phyloP scores from a whole-genome alignment of 768 basidiomycete species.

The Russula earlei region DNA sequence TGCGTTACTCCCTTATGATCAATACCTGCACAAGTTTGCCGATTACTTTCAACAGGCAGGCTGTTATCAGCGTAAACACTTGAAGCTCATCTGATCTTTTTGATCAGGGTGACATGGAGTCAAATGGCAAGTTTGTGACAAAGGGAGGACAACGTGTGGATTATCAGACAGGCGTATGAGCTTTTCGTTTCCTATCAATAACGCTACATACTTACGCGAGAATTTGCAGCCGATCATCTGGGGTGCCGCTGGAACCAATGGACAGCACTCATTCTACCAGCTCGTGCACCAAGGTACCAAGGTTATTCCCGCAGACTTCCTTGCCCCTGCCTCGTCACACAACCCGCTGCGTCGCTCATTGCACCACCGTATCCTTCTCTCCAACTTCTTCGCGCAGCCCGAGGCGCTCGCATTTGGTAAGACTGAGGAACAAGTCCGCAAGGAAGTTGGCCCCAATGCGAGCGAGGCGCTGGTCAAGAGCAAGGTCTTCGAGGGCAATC shows the following conservation, averaged over 20 bases:
- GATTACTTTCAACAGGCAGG: conserved; percentile 96
- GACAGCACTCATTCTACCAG: conserved; percentile 99
- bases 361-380: conserved; percentile 95
- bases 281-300: conserved; percentile 93
- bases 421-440: conserved; percentile 75
- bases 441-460: conserved; percentile 56
- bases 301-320: conserved; percentile 84
- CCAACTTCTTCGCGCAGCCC: conserved; percentile 97
- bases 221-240: conserved; percentile 82
- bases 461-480: conserved; percentile 86
- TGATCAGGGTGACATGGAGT: conserved; percentile 91
- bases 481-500: conserved; percentile 97
- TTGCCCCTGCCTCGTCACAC: conserved; percentile 80
- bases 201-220: conserved; percentile 2
- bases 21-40: conserved; percentile 98
- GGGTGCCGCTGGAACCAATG: conserved; percentile 97
- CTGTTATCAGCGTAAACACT: neutral
- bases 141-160: conserved; percentile 87
- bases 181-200: neutral
- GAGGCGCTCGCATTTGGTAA: conserved; percentile 98
- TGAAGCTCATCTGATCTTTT: neutral
- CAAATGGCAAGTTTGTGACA: conserved; percentile 94
- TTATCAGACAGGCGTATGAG: conserved; percentile 89
- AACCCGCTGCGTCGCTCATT: conserved; percentile 81
- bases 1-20: conserved; percentile 93